Conservation (phyloP, 208 protist genomes). For the Leishmania martiniquensis region DNA sequence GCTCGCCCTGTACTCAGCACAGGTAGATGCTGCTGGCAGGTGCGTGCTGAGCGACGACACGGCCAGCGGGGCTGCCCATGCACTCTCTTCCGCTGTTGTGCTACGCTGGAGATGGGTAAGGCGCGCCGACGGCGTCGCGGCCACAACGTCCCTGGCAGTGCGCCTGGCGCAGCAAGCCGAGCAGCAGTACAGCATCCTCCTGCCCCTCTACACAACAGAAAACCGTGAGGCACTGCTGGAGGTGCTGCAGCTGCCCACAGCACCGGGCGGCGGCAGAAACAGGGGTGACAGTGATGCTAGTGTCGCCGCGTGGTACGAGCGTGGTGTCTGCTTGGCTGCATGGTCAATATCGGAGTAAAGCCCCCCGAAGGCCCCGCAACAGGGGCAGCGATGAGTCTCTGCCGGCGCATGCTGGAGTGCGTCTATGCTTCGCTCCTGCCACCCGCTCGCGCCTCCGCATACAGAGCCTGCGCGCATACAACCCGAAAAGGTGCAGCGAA, state of each 20-base stretch:
- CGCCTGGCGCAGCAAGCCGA: constrained; percentile 36
- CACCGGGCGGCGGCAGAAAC: background rate
- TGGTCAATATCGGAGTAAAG: constrained; percentile 55
- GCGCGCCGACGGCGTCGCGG: constrained; percentile 5
- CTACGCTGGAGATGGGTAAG: constrained; percentile 51
- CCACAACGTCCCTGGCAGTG: constrained; percentile 33
- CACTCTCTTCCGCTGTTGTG: constrained; percentile 36
- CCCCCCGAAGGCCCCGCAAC: background rate
- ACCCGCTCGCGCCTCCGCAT: too few relatives aligned
- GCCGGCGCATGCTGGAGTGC: background rate
- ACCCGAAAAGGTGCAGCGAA: background rate
- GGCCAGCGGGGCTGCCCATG: constrained; percentile 18
- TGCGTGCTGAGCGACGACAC: constrained; percentile 41
- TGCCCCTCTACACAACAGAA: constrained; percentile 90
- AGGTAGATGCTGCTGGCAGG: constrained; percentile 36
- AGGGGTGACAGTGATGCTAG: constrained; percentile 7
- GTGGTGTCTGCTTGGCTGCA: constrained; percentile 80
- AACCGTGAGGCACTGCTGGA: constrained; percentile 72
- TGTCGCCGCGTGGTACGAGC: constrained; percentile 79
- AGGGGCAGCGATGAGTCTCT: background rate
- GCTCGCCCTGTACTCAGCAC: constrained; percentile 67
- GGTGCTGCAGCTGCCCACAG: constrained; percentile 57
- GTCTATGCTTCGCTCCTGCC: background rate
- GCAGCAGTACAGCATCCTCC: constrained; percentile 22
- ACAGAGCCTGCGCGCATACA: background rate